These are phyloP conservation scores for Quercus bicolor DNA, from an alignment of 306 rosid species.

Conservation along the genomic window DNA sequence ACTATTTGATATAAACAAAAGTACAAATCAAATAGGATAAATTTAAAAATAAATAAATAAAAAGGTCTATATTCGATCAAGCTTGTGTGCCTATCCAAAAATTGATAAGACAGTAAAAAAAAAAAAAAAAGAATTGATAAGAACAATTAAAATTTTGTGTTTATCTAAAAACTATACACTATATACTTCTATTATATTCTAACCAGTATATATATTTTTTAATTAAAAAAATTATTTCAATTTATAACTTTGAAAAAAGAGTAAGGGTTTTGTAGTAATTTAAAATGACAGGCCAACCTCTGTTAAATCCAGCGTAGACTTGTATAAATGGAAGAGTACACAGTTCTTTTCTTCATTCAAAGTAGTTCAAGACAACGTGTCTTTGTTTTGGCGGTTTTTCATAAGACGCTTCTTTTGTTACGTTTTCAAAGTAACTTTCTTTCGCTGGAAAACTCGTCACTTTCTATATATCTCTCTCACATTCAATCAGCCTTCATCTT, in stretches of 20 bases:
- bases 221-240: too few species aligned
- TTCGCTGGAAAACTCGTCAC: slow-evolving; percentile 11
- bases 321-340: not conserved
- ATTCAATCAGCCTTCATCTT: not conserved
- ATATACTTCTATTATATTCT: not conserved
- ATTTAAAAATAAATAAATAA: too few species aligned
- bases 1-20: too few species aligned
- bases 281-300: not conserved
- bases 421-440: not conserved
- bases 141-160: too few species aligned
- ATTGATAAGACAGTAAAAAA: too few species aligned
- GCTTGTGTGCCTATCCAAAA: too few species aligned
- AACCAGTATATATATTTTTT: not conserved
- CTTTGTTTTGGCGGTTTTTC: slow-evolving; percentile 49
- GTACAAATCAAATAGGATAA: too few species aligned
- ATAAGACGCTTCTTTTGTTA: not conserved
- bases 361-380: slow-evolving; percentile 11
- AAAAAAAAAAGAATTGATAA: too few species aligned
- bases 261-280: not conserved
- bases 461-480: not conserved
- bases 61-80: too few species aligned
- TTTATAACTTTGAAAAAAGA: not conserved
- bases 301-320: not conserved
- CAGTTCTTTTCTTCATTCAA: not conserved
- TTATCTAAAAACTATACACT: too few species aligned